Percentiles rank a stretch among this genome's conserved stretches.
Evolutionary conservation across 768 basidiomycete genomes (phyloP).

Genomic region (Rhizopogon roseolus): DNA sequence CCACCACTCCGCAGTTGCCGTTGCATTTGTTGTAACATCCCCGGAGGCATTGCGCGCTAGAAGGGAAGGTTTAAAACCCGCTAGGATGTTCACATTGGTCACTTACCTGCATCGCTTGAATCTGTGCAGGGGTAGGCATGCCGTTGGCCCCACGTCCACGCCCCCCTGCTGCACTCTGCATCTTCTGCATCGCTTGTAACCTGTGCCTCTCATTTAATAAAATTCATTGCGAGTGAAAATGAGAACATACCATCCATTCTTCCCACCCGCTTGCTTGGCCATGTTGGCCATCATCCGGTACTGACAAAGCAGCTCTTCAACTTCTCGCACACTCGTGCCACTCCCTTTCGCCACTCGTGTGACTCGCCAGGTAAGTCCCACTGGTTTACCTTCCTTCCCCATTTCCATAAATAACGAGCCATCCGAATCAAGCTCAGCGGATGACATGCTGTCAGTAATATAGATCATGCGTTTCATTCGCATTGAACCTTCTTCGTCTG

Average conservation of each 20-base stretch:
- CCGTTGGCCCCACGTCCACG: constrained; percentile 84
- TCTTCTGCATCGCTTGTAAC: constrained; percentile 88
- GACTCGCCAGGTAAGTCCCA: constrained; percentile 87
- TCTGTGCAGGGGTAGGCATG: constrained; percentile 90
- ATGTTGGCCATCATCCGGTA: constrained; percentile 99
- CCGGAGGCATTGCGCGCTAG: constrained; percentile 90
- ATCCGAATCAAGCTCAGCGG: constrained; percentile 90
- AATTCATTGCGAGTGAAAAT: constrained; percentile 1
- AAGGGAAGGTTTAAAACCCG: constrained; percentile 2
- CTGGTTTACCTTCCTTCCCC: constrained; percentile 78
- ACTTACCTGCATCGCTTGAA: constrained; percentile 88
- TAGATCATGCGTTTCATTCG: constrained; percentile 98
- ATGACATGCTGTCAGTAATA: constrained; percentile 98
- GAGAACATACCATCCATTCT: constrained; percentile 76
- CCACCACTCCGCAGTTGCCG: constrained; percentile 74
- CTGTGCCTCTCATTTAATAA: constrained; percentile 27
- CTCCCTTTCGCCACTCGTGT: constrained; percentile 88
- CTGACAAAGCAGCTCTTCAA: constrained; percentile 96
- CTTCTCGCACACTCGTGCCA: constrained; percentile 92
- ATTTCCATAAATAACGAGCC: constrained; percentile 85
- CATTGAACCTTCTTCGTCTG: constrained; percentile 86
- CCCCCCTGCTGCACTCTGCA: constrained; percentile 83
- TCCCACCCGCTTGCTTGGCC: constrained; percentile 97
- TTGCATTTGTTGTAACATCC: constrained; percentile 93
- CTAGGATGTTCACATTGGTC: background rate